phyloP scores from a whole-genome alignment of 23 red algal genomes.

The Cyanidioschyzon merolae region DNA sequence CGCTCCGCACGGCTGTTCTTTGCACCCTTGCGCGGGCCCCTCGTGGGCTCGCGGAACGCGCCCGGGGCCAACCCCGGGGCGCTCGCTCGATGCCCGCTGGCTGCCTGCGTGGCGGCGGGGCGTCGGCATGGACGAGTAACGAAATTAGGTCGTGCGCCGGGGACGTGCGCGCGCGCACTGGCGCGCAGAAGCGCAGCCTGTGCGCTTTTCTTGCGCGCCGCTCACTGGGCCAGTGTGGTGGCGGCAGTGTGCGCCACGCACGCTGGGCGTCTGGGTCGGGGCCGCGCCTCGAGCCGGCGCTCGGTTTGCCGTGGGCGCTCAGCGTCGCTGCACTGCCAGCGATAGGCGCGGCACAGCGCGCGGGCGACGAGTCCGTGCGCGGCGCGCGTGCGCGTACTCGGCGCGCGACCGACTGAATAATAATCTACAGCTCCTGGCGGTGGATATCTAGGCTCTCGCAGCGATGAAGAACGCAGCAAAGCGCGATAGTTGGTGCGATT shows the following conservation, averaged over 20 bases:
- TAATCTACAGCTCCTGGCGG: slow-evolving; percentile 22
- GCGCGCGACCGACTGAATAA: background rate
- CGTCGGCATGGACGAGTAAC: too few relatives aligned
- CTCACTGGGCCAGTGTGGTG: too few relatives aligned
- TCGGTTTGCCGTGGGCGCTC: background rate
- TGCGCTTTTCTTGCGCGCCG: too few relatives aligned
- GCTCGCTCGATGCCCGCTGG: too few relatives aligned
- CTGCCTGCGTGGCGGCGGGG: too few relatives aligned
- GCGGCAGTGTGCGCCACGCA: background rate
- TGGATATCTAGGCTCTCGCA: slow-evolving; percentile 28
- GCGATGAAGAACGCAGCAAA: slow-evolving; percentile 75
- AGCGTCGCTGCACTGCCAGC: background rate
- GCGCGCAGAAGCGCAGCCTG: too few relatives aligned
- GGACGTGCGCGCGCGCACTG: too few relatives aligned
- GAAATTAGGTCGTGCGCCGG: too few relatives aligned
- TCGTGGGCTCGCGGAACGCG: too few relatives aligned
- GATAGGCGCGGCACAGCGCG: background rate
- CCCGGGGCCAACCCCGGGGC: too few relatives aligned
- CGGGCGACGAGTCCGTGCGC: background rate
- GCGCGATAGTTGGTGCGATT: slow-evolving; percentile 61
- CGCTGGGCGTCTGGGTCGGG: background rate
- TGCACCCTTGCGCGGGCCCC: too few relatives aligned
- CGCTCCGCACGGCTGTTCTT: too few relatives aligned
- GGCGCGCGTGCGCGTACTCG: background rate
- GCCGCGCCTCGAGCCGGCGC: background rate